Base-by-base conservation (phyloP, 768 basidiomycete genomes). In the Podaxis sp. region DNA sequence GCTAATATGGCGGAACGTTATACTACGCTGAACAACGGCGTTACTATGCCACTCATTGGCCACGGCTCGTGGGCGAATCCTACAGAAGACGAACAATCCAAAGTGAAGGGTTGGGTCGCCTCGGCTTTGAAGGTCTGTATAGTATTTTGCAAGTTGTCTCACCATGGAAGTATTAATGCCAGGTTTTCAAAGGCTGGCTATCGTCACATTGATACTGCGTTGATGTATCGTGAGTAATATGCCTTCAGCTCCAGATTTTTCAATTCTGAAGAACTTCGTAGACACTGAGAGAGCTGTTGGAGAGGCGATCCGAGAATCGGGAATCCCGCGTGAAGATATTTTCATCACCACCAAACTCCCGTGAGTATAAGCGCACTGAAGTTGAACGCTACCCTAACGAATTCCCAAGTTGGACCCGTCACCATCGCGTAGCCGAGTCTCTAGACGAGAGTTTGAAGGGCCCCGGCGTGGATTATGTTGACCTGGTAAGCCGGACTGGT, bases 301-400 rank as follows among this genome's bases (percentile, higher is more conserved):
- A 2, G 66, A 73, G 6, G 80, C 77, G 0, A 73, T 86, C 58
- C 75, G 74, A 46, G 78, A 72, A 15, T 83, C 80, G 13, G 82
- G 81, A 2, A 72, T 83, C 43, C 77, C 81, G 3, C 76, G 83
- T 27, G 76, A 79, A 29, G 74, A 83, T 43, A 66, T 83, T 24
- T 82, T 79, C 66, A 70, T 85, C 27, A 82, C 81, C 0, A 82
- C 82, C 17, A 85, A 85, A 66, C 72, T 83, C 40, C 72, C 76
- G 69, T 79, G 63, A 65, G 75, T 67, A 24, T 29, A 13, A 8
- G 47, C 24, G 1, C 15, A 25, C 11, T 43, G 19, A 37, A 43
- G 19, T 27, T 33, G 11, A 15, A n/a, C 19, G 17, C 19, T 4
- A 15, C 25, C 19, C 36, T 79, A 76, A 17, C 76, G 43, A 46